Evolutionary conservation across 257 asterid species (phyloP).

Genomic region (Scutellaria minor): DNA sequence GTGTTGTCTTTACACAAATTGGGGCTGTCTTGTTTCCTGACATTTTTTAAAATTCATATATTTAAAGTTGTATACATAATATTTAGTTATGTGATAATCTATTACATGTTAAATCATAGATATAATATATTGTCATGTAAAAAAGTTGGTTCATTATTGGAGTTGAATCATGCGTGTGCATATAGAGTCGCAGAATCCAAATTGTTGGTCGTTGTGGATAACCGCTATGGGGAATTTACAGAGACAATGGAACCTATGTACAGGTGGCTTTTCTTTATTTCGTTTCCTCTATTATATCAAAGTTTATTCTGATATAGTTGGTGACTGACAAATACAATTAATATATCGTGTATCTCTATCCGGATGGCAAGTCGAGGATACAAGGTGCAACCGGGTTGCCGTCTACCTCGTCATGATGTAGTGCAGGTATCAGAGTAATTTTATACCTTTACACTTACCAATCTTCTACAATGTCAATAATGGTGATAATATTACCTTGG

Average conservation of each 20-base stretch:
- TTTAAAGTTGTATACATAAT: too few relatives aligned
- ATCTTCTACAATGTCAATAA: conserved; percentile 25
- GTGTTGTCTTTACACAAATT: too few relatives aligned
- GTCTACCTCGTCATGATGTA: conserved; percentile 82
- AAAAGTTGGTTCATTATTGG: too few relatives aligned
- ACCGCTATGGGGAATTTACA: conserved; percentile 95
- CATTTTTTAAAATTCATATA: too few relatives aligned
- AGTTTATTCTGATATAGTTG: conserved; percentile 22
- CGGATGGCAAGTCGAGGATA: conserved; percentile 78
- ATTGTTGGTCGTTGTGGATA: conserved; percentile 94
- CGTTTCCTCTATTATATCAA: conserved; percentile 25
- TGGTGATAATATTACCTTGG: not conserved
- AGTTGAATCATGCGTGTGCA: conserved; percentile 24
- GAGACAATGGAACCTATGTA: conserved; percentile 75
- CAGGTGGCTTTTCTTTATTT: conserved; percentile 26
- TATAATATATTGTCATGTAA: too few relatives aligned
- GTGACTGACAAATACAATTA: conserved; percentile 32
- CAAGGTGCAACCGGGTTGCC: conserved; percentile 80
- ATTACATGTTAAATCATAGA: too few relatives aligned
- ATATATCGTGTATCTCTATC: conserved; percentile 12
- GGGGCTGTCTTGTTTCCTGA: too few relatives aligned
- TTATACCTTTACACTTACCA: not conserved
- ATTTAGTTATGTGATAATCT: too few relatives aligned
- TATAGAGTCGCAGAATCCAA: conserved; percentile 77
- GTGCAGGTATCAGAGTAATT: conserved; percentile 71